phyloP scores from a whole-genome alignment of 2,329 filamentous ascomycete genomes.

The Hymenoscyphus salicellus region DNA sequence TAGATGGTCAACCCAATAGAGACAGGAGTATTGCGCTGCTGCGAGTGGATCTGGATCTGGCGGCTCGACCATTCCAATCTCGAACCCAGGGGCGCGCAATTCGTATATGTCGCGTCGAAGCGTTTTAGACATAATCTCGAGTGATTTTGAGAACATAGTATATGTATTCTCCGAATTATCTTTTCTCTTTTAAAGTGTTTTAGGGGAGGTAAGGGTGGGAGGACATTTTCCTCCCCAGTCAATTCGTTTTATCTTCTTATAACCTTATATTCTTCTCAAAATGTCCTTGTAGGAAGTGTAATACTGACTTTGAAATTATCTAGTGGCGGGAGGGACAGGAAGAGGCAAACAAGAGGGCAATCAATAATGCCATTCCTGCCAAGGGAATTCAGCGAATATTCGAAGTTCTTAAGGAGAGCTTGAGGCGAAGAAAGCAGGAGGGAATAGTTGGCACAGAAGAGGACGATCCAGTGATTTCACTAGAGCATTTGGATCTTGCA shows the following conservation, averaged over 20 bases:
- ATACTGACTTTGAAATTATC: neutral
- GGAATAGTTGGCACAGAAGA: no score
- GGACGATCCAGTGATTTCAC: no score
- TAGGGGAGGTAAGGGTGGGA: no score
- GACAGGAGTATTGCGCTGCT: neutral
- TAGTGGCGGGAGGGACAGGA: neutral
- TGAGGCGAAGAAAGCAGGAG: no score
- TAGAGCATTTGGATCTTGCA: no score
- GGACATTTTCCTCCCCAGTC: no score
- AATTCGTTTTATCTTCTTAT: no score
- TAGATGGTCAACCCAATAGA: neutral
- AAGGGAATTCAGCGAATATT: neutral
- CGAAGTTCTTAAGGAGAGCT: no score
- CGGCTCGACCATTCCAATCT: slow-evolving; percentile 1
- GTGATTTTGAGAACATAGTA: slow-evolving; percentile 6
- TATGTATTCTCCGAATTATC: no score
- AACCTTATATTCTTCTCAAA: no score
- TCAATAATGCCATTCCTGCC: neutral
- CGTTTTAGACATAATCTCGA: neutral
- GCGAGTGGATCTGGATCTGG: slow-evolving; percentile 2
- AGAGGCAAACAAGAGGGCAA: neutral
- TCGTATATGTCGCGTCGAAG: slow-evolving; percentile 4
- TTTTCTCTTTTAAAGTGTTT: no score
- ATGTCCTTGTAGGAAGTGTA: no score
- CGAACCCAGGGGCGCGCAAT: neutral